These are phyloP conservation scores for Moesziomyces aphidis DNA, from an alignment of 1,284 basidiomycete genomes.

Conservation along the genomic window DNA sequence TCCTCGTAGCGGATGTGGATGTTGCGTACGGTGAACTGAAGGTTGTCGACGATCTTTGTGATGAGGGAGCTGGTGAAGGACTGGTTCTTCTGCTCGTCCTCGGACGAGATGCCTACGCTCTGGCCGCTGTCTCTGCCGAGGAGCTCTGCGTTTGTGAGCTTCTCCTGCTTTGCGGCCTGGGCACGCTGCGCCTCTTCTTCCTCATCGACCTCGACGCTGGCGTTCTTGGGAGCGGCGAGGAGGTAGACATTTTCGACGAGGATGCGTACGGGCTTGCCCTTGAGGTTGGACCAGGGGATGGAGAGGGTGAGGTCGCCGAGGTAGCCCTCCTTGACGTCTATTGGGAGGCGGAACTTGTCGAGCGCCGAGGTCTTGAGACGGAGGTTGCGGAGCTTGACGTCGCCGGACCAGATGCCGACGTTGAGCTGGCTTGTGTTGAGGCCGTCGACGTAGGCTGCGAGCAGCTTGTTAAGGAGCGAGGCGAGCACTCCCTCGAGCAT, in stretches of 20 bases:
- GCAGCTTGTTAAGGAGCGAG: slow-evolving; percentile 77
- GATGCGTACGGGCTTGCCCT: slow-evolving; percentile 91
- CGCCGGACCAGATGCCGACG: slow-evolving; percentile 93
- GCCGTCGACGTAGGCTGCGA: slow-evolving; percentile 96
- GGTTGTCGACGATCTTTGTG: slow-evolving; percentile 93
- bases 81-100: slow-evolving; percentile 80
- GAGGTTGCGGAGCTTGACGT: slow-evolving; percentile 80
- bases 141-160: slow-evolving; percentile 87
- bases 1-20: slow-evolving; percentile 89
- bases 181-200: slow-evolving; percentile 85
- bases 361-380: slow-evolving; percentile 92
- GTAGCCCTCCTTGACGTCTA: slow-evolving; percentile 93
- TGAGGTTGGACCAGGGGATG: slow-evolving; percentile 95
- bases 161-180: slow-evolving; percentile 89
- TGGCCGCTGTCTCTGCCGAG: slow-evolving; percentile 69
- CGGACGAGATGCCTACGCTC: slow-evolving; percentile 66
- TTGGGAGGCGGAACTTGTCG: slow-evolving; percentile 94
- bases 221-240: slow-evolving; percentile 85
- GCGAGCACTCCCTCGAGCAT: slow-evolving; percentile 68
- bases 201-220: slow-evolving; percentile 77
- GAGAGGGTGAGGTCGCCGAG: slow-evolving; percentile 91
- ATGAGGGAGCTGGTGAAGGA: slow-evolving; percentile 85
- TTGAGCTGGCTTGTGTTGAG: slow-evolving; percentile 94
- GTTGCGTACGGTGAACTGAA: slow-evolving; percentile 85
- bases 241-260: slow-evolving; percentile 94